These are phyloP conservation scores for Penicillium cosmopolitanum DNA, from an alignment of 495 filamentous ascomycete species.

Conservation along the genomic window DNA sequence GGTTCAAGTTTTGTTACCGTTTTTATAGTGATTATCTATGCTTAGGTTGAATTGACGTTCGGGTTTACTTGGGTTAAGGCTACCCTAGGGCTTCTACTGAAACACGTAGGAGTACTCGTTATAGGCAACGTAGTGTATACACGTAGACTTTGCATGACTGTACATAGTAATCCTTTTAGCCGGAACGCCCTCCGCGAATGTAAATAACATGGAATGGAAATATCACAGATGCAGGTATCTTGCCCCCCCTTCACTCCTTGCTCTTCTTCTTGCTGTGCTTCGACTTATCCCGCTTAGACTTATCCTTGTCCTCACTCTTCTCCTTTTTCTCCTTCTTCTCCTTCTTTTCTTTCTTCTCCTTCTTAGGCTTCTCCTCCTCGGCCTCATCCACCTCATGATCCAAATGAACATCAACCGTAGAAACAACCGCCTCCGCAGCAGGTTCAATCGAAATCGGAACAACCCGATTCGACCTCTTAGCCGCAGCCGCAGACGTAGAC, in stretches of 20 bases:
- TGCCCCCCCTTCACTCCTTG: constrained; percentile 22
- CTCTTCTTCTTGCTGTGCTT: constrained; percentile 23
- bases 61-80: background rate
- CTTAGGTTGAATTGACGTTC: background rate
- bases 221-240: background rate
- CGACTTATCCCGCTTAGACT: constrained; percentile 16
- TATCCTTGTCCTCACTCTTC: constrained; percentile 22
- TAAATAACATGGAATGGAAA: constrained; percentile 7
- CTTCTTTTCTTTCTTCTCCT: constrained; percentile 27
- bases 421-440: constrained; percentile 18
- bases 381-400: constrained; percentile 25
- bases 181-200: constrained; percentile 35
- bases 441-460: constrained; percentile 26
- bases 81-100: background rate
- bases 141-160: constrained; percentile 12
- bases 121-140: constrained; percentile 6
- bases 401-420: constrained; percentile 22
- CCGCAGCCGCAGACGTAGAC: background rate
- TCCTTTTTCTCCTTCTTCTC: constrained; percentile 25
- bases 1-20: background rate
- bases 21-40: background rate
- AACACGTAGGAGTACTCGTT: background rate
- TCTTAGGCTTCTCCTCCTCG: constrained; percentile 30
- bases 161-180: constrained; percentile 19
- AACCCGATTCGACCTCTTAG: constrained; percentile 17